Evolutionary conservation across 1,284 basidiomycete genomes (phyloP).

Genomic region (Sporisorium scitamineum): DNA sequence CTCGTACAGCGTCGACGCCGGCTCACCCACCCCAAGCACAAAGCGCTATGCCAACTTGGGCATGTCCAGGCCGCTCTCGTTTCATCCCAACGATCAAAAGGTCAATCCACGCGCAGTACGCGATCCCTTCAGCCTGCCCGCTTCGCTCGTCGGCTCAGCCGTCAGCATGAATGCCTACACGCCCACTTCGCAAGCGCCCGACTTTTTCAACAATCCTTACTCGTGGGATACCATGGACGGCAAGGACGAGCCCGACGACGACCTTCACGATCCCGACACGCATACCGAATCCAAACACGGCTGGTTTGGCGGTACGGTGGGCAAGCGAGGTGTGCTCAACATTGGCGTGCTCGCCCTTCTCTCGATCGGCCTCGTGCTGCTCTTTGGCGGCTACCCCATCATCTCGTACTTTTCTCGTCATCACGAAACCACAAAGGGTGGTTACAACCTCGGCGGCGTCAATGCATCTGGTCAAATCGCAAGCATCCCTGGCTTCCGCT

Average conservation of each 20-base stretch:
- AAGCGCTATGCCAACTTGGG: conserved; percentile 29
- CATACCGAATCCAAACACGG: conserved; percentile 8
- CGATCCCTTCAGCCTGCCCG: conserved; percentile 35
- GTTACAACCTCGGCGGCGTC: conserved; percentile 59
- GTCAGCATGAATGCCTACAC: conserved; percentile 14
- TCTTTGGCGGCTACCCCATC: conserved; percentile 85
- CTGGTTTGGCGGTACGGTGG: conserved; percentile 25
- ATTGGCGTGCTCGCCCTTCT: conserved; percentile 73
- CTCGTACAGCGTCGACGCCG: conserved; percentile 28
- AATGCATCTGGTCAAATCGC: conserved; percentile 61
- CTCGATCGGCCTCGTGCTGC: conserved; percentile 71
- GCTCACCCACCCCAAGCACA: not conserved
- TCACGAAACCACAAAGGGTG: conserved; percentile 43
- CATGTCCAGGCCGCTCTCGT: conserved; percentile 40
- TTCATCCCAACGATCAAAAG: conserved; percentile 35
- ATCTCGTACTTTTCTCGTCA: conserved; percentile 67
- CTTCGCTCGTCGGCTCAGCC: conserved; percentile 33
- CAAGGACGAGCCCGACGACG: conserved; percentile 51
- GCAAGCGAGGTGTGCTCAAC: conserved; percentile 70
- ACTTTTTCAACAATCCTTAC: conserved; percentile 45
- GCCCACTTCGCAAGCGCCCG: conserved; percentile 10
- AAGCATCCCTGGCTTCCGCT: conserved; percentile 45
- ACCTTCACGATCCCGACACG: conserved; percentile 47
- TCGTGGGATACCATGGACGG: conserved; percentile 62
- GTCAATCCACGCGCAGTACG: conserved; percentile 44